Conservation (phyloP, 306 rosid species). For the Inga leiocalycina region DNA sequence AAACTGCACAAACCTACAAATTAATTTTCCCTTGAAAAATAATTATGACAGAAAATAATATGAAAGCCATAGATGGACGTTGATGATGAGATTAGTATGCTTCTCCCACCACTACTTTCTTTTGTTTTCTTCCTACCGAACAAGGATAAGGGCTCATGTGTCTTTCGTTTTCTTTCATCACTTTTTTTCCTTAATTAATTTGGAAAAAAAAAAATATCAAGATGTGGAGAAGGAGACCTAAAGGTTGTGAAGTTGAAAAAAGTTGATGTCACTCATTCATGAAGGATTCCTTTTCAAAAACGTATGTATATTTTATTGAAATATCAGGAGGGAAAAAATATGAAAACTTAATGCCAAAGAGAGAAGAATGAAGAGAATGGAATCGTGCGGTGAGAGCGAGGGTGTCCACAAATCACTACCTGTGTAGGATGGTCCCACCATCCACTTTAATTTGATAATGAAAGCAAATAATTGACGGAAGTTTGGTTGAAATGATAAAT, state of each 20-base stretch:
- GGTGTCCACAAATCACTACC: neutral
- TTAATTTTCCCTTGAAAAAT: too few species aligned
- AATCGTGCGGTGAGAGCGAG: neutral
- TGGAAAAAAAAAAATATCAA: neutral
- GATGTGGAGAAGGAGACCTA: neutral
- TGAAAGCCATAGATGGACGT: neutral
- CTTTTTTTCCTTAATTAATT: neutral
- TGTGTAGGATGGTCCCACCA: neutral
- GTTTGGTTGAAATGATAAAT: too few species aligned
- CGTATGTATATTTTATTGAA: neutral
- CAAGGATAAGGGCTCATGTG: neutral
- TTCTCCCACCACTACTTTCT: neutral
- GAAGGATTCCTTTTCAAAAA: neutral
- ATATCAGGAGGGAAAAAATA: neutral
- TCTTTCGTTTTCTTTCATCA: neutral
- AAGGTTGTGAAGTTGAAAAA: neutral
- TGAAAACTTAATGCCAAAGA: neutral
- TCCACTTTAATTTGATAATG: neutral
- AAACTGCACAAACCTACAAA: neutral
- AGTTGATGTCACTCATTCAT: neutral
- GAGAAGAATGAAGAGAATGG: neutral
- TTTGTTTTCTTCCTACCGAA: slow-evolving; percentile 20
- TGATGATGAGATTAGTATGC: slow-evolving; percentile 2
- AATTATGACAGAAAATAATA: neutral
- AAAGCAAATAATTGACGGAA: neutral